phyloP scores from a whole-genome alignment of 306 rosid species.

The Mucuna pruriens region DNA sequence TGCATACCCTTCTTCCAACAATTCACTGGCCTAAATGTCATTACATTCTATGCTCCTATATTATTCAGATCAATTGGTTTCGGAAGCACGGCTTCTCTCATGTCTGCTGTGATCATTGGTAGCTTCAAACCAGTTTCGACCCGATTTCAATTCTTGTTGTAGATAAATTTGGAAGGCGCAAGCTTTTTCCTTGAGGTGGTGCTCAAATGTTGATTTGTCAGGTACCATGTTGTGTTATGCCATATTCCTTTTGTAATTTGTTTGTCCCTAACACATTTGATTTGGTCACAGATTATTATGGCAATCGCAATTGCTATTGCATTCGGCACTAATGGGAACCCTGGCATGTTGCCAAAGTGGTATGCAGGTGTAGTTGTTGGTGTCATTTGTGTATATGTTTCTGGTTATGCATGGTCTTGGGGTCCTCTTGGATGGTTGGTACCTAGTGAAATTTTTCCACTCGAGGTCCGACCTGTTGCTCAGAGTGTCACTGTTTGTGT shows the following conservation, averaged over 20 bases:
- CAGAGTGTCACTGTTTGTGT: constrained; percentile 45
- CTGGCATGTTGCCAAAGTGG: constrained; percentile 42
- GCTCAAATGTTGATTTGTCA: constrained; percentile 54
- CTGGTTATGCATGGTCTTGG: constrained; percentile 68
- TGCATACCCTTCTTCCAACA: constrained; percentile 62
- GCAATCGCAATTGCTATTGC: constrained; percentile 36
- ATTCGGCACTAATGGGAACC: constrained; percentile 49
- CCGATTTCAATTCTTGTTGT: constrained; percentile 33
- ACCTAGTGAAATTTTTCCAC: constrained; percentile 61
- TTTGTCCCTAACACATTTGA: neutral
- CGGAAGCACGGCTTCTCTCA: constrained; percentile 48
- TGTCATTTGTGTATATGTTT: constrained; percentile 42
- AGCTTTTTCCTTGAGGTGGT: neutral
- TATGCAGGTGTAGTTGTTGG: constrained; percentile 39
- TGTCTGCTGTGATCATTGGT: constrained; percentile 56
- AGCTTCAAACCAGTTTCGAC: constrained; percentile 36
- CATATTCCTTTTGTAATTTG: neutral
- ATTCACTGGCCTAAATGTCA: constrained; percentile 18
- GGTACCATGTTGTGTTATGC: constrained; percentile 30
- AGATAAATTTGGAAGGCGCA: constrained; percentile 44
- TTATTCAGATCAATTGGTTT: constrained; percentile 63
- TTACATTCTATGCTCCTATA: constrained; percentile 59
- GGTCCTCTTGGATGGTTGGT: constrained; percentile 70
- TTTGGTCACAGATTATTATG: constrained; percentile 36
- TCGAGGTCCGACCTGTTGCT: constrained; percentile 51